Evolutionary conservation across 106 monocot genomes (phyloP).

Genomic region (Dendrobium officinale): DNA sequence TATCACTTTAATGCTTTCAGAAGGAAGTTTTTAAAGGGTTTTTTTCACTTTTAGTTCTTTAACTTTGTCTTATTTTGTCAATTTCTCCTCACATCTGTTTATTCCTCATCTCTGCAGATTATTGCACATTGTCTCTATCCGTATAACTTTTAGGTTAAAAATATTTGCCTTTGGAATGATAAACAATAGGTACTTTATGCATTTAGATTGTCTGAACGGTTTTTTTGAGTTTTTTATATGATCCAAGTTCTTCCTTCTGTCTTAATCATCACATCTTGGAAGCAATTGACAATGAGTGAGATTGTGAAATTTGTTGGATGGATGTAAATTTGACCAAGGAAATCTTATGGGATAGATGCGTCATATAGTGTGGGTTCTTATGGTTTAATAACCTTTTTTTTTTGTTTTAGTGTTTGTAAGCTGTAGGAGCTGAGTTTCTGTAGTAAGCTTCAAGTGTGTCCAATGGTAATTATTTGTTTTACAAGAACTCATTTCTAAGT

Average conservation of each 20-base stretch:
- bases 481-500: too few species aligned
- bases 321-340: neutral
- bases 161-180: neutral
- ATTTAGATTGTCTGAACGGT: neutral
- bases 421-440: too few species aligned
- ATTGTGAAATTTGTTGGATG: neutral
- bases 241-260: neutral
- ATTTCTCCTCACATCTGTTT: neutral
- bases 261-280: neutral
- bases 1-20: neutral
- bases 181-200: neutral
- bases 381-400: too few species aligned
- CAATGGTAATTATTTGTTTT: too few species aligned
- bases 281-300: neutral
- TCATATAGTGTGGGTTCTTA: neutral
- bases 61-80: neutral
- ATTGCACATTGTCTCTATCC: too few species aligned
- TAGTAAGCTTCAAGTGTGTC: too few species aligned
- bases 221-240: neutral
- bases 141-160: neutral
- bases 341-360: neutral
- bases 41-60: neutral
- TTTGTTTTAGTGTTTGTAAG: too few species aligned
- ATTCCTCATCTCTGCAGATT: too few species aligned
- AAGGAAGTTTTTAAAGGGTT: neutral